A percentile compares a stretch with the other conserved stretches of the same genome.
These are phyloP conservation scores for Lachancea sp. DNA, from an alignment of 805 yeast genomes.

Conservation along the genomic window DNA sequence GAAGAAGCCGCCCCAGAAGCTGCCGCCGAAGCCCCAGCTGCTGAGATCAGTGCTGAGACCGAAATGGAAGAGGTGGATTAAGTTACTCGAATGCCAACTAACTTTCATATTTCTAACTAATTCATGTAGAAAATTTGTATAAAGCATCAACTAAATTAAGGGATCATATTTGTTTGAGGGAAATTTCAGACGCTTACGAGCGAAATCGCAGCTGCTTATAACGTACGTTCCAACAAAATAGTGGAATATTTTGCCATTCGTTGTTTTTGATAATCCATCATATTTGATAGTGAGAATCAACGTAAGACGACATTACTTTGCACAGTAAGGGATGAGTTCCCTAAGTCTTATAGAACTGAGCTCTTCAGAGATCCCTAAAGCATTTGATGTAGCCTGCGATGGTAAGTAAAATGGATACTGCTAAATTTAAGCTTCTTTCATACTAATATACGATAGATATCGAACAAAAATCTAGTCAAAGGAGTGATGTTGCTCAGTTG, in stretches of 20 bases:
- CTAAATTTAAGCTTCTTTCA: neutral
- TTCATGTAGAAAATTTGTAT: slow-evolving; percentile 6
- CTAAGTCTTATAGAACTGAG: neutral
- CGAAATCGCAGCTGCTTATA: no score
- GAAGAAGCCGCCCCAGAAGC: slow-evolving; percentile 39
- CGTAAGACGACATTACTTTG: no score
- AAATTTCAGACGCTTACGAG: no score
- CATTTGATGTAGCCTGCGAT: neutral
- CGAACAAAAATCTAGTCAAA: slow-evolving; percentile 4
- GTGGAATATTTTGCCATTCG: no score
- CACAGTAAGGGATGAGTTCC: no score
- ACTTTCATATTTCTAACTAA: neutral
- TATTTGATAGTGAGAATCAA: no score
- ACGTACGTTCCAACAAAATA: no score
- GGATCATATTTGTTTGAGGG: no score
- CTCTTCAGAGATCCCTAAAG: neutral
- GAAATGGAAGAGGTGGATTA: slow-evolving; percentile 99
- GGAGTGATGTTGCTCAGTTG: slow-evolving; percentile 4
- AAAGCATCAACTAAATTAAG: neutral
- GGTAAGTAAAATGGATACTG: neutral
- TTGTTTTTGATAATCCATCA: no score
- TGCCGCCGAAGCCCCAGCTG: slow-evolving; percentile 44
- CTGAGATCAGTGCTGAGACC: slow-evolving; percentile 71
- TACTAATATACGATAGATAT: slow-evolving; percentile 2
- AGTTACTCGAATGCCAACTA: no score